phyloP scores from a whole-genome alignment of 139 green algal species.

The Auxenochlorella protothecoides region DNA sequence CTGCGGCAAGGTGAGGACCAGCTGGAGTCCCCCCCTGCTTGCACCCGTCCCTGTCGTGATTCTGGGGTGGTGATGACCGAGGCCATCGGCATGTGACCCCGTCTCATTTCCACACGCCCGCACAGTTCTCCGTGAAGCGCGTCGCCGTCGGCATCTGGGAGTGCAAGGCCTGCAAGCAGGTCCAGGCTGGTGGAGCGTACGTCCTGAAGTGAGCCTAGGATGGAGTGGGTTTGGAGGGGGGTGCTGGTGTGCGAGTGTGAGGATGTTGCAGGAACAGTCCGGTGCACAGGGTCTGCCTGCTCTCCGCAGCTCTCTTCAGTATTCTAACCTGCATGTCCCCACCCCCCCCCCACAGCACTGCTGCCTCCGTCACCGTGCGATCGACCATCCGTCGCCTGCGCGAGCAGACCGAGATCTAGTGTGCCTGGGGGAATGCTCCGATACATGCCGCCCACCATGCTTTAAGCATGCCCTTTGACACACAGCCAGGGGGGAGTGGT shows the following conservation, averaged over 20 bases:
- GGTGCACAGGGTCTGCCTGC: too few relatives aligned
- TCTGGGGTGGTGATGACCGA: not conserved
- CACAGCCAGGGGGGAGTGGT: too few relatives aligned
- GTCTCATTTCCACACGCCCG: constrained; percentile 8
- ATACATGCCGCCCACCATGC: too few relatives aligned
- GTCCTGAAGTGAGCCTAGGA: constrained; percentile 53
- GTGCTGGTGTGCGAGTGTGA: too few relatives aligned
- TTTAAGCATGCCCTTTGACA: too few relatives aligned
- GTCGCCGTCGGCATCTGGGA: constrained; percentile 94
- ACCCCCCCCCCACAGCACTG: constrained; percentile 60
- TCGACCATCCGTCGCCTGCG: constrained; percentile 95
- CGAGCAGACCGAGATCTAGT: constrained; percentile 73
- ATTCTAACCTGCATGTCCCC: not conserved
- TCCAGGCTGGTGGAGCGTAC: constrained; percentile 88
- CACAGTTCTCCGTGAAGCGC: constrained; percentile 81
- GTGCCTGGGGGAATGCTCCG: not conserved
- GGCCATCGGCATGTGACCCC: not conserved
- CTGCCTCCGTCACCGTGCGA: constrained; percentile 86
- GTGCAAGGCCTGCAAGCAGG: constrained; percentile 93
- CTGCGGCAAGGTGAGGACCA: constrained; percentile 83
- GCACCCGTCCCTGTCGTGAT: not conserved
- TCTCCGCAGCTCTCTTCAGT: too few relatives aligned
- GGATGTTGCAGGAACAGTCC: too few relatives aligned
- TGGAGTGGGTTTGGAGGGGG: too few relatives aligned
- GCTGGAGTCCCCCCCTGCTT: not conserved